Evolutionary conservation across 1,139 yeast species (phyloP).

Genomic region (Meyerozyma athensensis): DNA sequence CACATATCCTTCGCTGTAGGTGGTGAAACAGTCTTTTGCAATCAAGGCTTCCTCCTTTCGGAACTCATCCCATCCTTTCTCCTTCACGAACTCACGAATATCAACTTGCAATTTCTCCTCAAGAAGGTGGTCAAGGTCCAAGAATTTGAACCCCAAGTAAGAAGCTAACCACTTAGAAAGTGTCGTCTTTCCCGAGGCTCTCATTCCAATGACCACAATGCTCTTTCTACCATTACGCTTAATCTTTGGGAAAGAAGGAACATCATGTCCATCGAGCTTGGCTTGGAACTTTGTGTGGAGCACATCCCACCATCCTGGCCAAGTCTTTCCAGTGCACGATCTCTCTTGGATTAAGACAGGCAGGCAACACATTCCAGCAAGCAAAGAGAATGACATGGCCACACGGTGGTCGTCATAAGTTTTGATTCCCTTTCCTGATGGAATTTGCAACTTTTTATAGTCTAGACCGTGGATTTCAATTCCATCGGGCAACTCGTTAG

Average conservation of each 20-base stretch:
- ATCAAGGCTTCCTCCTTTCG: constrained; percentile 63
- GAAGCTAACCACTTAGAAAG: constrained; percentile 77
- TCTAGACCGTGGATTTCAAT: constrained; percentile 74
- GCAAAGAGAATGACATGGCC: constrained; percentile 92
- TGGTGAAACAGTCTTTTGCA: constrained; percentile 46
- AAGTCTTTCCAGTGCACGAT: constrained; percentile 91
- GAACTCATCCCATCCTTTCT: constrained; percentile 83
- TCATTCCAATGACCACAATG: constrained; percentile 89
- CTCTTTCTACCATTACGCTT: constrained; percentile 44
- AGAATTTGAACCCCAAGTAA: constrained; percentile 62
- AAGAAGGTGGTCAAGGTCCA: constrained; percentile 75
- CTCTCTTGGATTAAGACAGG: constrained; percentile 80
- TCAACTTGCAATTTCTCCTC: constrained; percentile 52
- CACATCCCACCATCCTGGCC: constrained; percentile 99
- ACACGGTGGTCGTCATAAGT: constrained; percentile 96
- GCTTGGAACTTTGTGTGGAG: constrained; percentile 66
- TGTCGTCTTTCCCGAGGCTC: constrained; percentile 96
- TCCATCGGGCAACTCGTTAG: constrained; percentile 88
- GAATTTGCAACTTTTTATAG: constrained; percentile 43
- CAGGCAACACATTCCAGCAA: constrained; percentile 54
- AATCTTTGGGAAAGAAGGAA: constrained; percentile 14
- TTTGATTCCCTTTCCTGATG: constrained; percentile 53
- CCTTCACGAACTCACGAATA: constrained; percentile 64
- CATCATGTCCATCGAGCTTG: constrained; percentile 65
- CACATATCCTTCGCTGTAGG: constrained; percentile 55